Conservation (phyloP, 1,284 basidiomycete genomes). For the Ceratorhiza oryzae-sativae region DNA sequence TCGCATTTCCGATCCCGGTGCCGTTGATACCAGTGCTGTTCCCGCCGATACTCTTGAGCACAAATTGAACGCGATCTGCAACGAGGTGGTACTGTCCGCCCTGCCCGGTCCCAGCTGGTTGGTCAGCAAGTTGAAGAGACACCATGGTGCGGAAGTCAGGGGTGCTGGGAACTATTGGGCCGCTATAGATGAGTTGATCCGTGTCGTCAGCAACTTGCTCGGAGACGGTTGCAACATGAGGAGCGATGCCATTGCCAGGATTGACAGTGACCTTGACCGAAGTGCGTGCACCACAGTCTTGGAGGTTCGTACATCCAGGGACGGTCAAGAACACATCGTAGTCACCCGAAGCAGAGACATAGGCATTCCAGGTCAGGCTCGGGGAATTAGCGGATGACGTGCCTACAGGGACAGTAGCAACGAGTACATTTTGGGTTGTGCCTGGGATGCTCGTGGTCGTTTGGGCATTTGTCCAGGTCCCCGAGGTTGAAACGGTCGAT, state of each 20-base stretch:
- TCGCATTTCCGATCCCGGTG: constrained; percentile 48
- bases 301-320: constrained; percentile 83
- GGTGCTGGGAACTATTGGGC: constrained; percentile 77
- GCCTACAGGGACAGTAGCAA: constrained; percentile 70
- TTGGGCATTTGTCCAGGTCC: constrained; percentile 70
- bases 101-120: constrained; percentile 66
- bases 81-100: constrained; percentile 77
- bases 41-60: constrained; percentile 64
- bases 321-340: constrained; percentile 87
- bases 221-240: constrained; percentile 72
- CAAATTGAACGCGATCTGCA: constrained; percentile 78
- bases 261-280: constrained; percentile 85
- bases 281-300: constrained; percentile 83
- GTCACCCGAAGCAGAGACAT: constrained; percentile 84
- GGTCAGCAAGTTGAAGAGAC: constrained; percentile 68
- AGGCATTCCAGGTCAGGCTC: constrained; percentile 87
- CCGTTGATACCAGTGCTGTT: constrained; percentile 46
- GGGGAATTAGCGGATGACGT: constrained; percentile 68
- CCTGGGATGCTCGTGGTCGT: constrained; percentile 77
- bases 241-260: constrained; percentile 70
- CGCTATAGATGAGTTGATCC: constrained; percentile 74
- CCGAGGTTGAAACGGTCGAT: constrained; percentile 68
- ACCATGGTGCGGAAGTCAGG: constrained; percentile 78
- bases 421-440: constrained; percentile 78
- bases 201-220: constrained; percentile 77